These are phyloP conservation scores for Corchorus olitorius DNA, from an alignment of 345 rosid genomes.

Conservation along the genomic window DNA sequence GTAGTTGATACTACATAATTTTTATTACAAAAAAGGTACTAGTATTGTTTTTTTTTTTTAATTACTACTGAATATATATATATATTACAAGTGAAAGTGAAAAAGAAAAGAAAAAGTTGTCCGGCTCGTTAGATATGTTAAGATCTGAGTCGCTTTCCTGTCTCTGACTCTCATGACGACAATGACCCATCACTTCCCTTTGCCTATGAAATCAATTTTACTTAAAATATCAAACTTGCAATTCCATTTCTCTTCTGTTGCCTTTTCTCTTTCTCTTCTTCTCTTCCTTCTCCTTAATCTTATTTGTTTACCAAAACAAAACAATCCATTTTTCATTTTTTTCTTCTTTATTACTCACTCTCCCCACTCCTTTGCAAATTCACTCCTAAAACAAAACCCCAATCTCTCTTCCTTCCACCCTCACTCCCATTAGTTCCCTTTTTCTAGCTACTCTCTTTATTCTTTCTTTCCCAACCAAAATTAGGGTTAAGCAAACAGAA, in stretches of 20 bases:
- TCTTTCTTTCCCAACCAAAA: neutral
- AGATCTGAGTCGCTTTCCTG: constrained; percentile 65
- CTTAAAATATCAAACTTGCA: too few species aligned
- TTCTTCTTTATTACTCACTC: constrained; percentile 13
- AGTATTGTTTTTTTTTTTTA: too few species aligned
- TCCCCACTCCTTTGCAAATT: neutral
- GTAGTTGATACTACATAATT: too few species aligned
- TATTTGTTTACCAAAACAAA: neutral
- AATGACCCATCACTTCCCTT: constrained; percentile 50
- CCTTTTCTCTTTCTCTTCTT: neutral
- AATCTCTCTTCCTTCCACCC: neutral
- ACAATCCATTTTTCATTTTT: constrained; percentile 13
- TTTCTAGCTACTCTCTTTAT: too few species aligned
- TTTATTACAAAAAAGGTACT: too few species aligned
- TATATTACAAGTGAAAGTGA: neutral
- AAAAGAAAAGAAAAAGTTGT: constrained; percentile 9
- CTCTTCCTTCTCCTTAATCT: constrained; percentile 2
- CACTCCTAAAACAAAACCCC: too few species aligned
- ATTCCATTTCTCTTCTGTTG: too few species aligned
- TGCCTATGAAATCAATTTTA: constrained; percentile 2
- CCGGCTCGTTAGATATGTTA: constrained; percentile 41
- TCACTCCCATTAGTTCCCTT: neutral
- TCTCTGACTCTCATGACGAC: constrained; percentile 68
- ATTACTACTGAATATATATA: neutral
- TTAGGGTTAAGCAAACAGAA: neutral